Conservation (phyloP, 495 filamentous ascomycete species). For the Penicillium daleae region DNA sequence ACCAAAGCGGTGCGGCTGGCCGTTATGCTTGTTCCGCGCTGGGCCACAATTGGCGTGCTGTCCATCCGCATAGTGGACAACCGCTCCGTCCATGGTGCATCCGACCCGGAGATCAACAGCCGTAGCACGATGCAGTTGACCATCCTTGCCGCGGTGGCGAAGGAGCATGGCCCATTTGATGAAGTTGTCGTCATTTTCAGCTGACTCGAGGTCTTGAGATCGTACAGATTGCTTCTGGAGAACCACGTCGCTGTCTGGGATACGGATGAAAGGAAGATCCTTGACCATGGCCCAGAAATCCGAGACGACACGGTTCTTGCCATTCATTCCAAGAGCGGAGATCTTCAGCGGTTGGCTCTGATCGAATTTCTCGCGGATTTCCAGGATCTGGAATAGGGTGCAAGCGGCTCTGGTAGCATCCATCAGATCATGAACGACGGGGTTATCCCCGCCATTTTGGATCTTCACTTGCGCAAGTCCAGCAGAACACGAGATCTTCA, state of each 20-base stretch:
- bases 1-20: constrained; percentile 9
- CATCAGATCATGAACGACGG: background rate
- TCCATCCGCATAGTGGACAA: constrained; percentile 42
- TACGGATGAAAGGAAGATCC: constrained; percentile 16
- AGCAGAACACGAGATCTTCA: constrained; percentile 18
- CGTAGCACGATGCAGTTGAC: constrained; percentile 26
- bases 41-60: constrained; percentile 38
- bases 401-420: background rate
- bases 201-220: background rate
- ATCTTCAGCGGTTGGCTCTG: constrained; percentile 23
- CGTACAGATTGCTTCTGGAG: constrained; percentile 26
- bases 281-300: constrained; percentile 30
- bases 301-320: constrained; percentile 17
- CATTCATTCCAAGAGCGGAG: constrained; percentile 15
- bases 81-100: constrained; percentile 39
- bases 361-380: constrained; percentile 18
- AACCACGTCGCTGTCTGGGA: constrained; percentile 26
- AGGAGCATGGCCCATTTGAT: constrained; percentile 21
- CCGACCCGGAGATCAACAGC: constrained; percentile 45
- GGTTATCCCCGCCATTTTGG: constrained; percentile 1
- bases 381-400: background rate
- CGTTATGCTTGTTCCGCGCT: constrained; percentile 5
- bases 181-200: background rate
- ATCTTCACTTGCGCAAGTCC: constrained; percentile 16
- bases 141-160: constrained; percentile 9